These are phyloP conservation scores for Penicillium atrosanguineum DNA, from an alignment of 495 filamentous ascomycete species.

Conservation along the genomic window DNA sequence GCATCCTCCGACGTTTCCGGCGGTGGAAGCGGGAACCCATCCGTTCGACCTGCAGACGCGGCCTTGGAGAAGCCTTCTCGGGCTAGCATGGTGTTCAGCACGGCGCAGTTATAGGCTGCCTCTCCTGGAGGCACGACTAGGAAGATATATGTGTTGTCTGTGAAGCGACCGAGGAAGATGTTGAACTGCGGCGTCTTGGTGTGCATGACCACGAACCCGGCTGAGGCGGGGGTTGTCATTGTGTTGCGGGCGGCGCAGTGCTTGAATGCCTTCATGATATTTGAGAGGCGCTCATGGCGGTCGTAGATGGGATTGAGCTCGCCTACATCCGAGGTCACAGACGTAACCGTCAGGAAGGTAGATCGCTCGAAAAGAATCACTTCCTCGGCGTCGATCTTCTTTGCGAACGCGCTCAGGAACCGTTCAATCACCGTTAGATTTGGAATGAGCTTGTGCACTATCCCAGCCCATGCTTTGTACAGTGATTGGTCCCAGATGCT, in stretches of 20 bases:
- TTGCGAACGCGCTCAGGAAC: constrained; percentile 73
- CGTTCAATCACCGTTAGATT: constrained; percentile 87
- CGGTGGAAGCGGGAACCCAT: constrained; percentile 45
- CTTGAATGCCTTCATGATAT: constrained; percentile 97
- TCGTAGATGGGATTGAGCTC: constrained; percentile 82
- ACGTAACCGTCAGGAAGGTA: constrained; percentile 90
- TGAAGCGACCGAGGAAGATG: constrained; percentile 89
- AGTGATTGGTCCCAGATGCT: constrained; percentile 98
- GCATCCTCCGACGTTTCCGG: constrained; percentile 31
- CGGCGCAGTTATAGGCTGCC: constrained; percentile 80
- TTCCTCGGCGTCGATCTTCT: constrained; percentile 86
- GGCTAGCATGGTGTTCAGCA: constrained; percentile 84
- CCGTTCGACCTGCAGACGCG: constrained; percentile 35
- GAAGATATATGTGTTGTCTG: constrained; percentile 93
- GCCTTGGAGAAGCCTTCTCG: constrained; percentile 68
- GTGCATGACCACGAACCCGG: constrained; percentile 63
- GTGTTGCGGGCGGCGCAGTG: constrained; percentile 66
- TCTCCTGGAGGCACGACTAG: constrained; percentile 86
- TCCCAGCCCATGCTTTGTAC: constrained; percentile 97
- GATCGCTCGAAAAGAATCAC: constrained; percentile 94
- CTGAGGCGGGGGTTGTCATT: constrained; percentile 48
- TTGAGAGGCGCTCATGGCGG: constrained; percentile 89
- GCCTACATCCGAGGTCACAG: constrained; percentile 70
- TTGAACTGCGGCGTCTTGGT: constrained; percentile 74
- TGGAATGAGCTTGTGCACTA: constrained; percentile 93